phyloP scores from a whole-genome alignment of 2,329 filamentous ascomycete species.

The Aspergillus pseudonomiae region DNA sequence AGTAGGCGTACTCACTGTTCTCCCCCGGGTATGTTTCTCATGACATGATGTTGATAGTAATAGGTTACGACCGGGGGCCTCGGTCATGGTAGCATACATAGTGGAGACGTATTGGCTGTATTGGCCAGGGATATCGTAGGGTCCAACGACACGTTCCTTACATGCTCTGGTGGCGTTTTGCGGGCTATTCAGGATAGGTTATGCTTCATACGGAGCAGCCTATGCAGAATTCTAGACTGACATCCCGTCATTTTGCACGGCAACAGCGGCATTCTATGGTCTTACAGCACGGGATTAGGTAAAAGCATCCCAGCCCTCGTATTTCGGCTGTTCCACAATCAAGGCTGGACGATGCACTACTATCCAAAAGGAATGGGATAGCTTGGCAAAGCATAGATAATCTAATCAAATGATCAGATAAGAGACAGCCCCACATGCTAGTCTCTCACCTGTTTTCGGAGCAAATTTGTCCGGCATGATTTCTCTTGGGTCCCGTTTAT shows the following conservation, averaged over 20 bases:
- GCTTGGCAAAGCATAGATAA: not conserved
- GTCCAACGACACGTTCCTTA: not conserved
- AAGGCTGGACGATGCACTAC: not conserved
- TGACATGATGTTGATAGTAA: not conserved
- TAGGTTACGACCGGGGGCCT: not conserved
- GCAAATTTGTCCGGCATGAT: not conserved
- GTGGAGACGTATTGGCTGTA: not conserved
- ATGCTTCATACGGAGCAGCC: not conserved
- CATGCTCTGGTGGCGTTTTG: not conserved
- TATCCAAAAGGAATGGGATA: not conserved
- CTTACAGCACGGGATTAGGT: not conserved
- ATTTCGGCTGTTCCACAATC: not conserved
- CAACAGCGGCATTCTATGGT: not conserved
- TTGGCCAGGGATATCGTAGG: not conserved
- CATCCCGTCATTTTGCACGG: not conserved
- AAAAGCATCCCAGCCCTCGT: not conserved
- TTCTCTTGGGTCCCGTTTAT: not conserved
- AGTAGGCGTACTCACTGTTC: not conserved
- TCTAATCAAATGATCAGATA: conserved; percentile 4
- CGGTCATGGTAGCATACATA: not conserved
- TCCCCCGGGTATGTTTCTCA: not conserved
- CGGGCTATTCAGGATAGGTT: not conserved
- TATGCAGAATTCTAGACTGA: not conserved
- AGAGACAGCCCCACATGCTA: not conserved
- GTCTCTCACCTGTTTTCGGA: not conserved